These are phyloP conservation scores for Pythium periplocum DNA, from an alignment of 352 stramenopile genomes.

Conservation along the genomic window DNA sequence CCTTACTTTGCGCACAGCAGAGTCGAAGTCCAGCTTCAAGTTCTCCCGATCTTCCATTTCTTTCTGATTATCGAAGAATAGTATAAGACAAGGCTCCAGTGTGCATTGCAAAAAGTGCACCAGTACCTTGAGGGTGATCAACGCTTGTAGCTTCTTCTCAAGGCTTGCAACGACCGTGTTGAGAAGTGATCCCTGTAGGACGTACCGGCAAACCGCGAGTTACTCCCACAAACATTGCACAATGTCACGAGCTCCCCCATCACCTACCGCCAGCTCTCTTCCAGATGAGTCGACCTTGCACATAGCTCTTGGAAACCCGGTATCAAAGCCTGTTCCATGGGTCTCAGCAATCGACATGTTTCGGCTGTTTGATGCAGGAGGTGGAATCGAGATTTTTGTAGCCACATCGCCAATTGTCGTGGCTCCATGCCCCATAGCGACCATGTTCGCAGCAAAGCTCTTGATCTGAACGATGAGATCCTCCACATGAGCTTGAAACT, in stretches of 20 bases:
- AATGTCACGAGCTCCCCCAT: neutral
- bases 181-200: conserved; percentile 20
- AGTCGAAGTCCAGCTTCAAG: conserved; percentile 33
- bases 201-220: too few species aligned
- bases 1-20: conserved; percentile 24
- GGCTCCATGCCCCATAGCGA: conserved; percentile 28
- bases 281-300: conserved; percentile 13
- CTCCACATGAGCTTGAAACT: conserved; percentile 21
- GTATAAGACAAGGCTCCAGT: too few species aligned
- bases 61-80: conserved; percentile 14
- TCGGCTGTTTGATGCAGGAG: conserved; percentile 1
- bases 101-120: too few species aligned
- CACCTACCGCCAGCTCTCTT: conserved; percentile 20
- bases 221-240: neutral
- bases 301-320: conserved; percentile 21
- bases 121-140: conserved; percentile 24
- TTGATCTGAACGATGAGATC: conserved; percentile 29
- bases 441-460: conserved; percentile 35
- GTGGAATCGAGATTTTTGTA: conserved; percentile 16
- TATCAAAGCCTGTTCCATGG: conserved; percentile 12
- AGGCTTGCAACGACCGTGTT: conserved; percentile 24
- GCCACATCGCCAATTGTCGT: conserved; percentile 23
- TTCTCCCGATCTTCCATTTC: conserved; percentile 29
- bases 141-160: conserved; percentile 33
- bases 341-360: too few species aligned